A percentile compares a stretch with the other conserved stretches of the same genome.
Conservation (phyloP, 805 yeast species). For the Ogataea populi-albae region DNA sequence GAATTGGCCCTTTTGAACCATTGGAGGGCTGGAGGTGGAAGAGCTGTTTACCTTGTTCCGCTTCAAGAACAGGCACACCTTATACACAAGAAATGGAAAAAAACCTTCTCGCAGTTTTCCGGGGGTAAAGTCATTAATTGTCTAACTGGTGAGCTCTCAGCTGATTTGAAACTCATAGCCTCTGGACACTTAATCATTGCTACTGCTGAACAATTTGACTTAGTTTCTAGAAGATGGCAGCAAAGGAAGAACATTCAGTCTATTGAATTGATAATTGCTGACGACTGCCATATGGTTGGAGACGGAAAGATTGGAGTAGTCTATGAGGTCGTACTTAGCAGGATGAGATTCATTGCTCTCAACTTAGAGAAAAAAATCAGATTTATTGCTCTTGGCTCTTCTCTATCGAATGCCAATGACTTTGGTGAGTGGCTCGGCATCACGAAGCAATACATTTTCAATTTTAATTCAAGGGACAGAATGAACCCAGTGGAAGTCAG, state of each 20-base stretch:
- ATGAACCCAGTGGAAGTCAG: slow-evolving; percentile 55
- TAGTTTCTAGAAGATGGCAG: slow-evolving; percentile 77
- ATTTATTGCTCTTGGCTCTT: slow-evolving; percentile 64
- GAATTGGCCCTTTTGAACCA: slow-evolving; percentile 70
- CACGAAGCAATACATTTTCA: slow-evolving; percentile 55
- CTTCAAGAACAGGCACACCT: slow-evolving; percentile 52
- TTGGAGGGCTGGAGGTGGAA: slow-evolving; percentile 68
- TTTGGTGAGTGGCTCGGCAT: slow-evolving; percentile 87
- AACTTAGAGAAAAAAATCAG: slow-evolving; percentile 61
- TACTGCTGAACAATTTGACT: slow-evolving; percentile 78
- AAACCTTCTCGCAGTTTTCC: slow-evolving; percentile 43
- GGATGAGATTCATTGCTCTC: slow-evolving; percentile 67
- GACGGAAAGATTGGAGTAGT: slow-evolving; percentile 48
- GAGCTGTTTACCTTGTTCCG: slow-evolving; percentile 72
- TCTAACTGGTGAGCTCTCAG: slow-evolving; percentile 53
- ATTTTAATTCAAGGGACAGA: slow-evolving; percentile 66
- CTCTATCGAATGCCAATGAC: slow-evolving; percentile 73
- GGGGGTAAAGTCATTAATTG: slow-evolving; percentile 58
- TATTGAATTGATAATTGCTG: slow-evolving; percentile 67
- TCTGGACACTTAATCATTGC: slow-evolving; percentile 66
- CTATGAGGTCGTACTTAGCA: slow-evolving; percentile 68
- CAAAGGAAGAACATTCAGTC: slow-evolving; percentile 66
- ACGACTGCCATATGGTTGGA: slow-evolving; percentile 69
- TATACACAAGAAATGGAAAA: slow-evolving; percentile 50
- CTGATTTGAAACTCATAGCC: slow-evolving; percentile 55